Evolutionary conservation across 2,329 filamentous ascomycete genomes (phyloP), one percentile per base, ranked within the genome.

Genomic region (Aureobasidium mangrovei): DNA sequence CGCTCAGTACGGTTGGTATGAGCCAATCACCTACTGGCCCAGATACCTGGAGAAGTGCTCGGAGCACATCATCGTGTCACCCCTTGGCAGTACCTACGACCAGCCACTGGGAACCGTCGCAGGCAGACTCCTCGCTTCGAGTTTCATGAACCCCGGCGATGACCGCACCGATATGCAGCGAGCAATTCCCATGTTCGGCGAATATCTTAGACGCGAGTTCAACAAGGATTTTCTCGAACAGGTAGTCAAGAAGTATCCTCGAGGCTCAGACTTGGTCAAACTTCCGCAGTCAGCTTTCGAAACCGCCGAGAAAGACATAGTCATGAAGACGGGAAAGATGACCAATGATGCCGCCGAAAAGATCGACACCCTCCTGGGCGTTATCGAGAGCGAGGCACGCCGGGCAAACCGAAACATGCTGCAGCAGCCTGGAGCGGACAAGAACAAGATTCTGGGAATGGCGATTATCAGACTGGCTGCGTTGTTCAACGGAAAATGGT

Each of bases 1-100:
- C 2, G 55, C 57, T 1, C 60, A 62, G 51, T 60, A 55, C 28
- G 59, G 59, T n/a, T 54, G 46, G 29, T 48, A 53, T 35, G 41
- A 56, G 4, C 31, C 57, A 4, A 27, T 62, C 9, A 24, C 52
- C 8, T 35, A 8, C 1, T 56, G 55, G 24, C 10, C 32, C 0
- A 35, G 55, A 1, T 60, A 53, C 47, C 4, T 49, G 1, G 9
- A 33, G 7, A 53, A 40, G 3, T 51, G 38, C 9, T 9, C 3
- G 1, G 29, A 41, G 38, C 4, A 27, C 2, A 35, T 27, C 10
- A 6, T 12, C 5, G n/a, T 18, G 4, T 3, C 27, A 40, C 4
- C 26, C 8, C 9, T 38, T 26, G 35, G 35, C 10, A 3, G 12
- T 1, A 36, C 31, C 4, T 4, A 7, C 26, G 4, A 7, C 1